Conservation (phyloP, 169 alveolate species). For the Condylostoma magnum region DNA sequence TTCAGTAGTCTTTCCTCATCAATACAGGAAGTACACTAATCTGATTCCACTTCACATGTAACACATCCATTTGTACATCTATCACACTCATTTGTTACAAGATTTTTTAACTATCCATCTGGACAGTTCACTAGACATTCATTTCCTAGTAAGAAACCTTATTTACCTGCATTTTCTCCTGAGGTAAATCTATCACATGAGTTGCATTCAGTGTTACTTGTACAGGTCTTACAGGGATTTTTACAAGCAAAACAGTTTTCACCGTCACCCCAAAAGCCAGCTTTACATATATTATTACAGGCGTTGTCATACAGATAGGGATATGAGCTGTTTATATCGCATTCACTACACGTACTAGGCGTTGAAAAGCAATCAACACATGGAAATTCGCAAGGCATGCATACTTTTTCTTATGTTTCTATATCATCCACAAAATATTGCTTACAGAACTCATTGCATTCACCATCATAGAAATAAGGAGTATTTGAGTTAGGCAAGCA, state of each 20-base stretch:
- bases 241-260: slow-evolving; percentile 1
- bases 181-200: slow-evolving; percentile 10
- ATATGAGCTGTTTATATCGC: neutral
- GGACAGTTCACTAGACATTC: too few relatives aligned
- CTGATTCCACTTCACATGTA: too few relatives aligned
- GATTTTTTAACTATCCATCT: too few relatives aligned
- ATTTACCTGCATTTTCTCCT: neutral
- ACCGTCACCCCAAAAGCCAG: neutral
- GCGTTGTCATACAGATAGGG: neutral
- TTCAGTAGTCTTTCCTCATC: too few relatives aligned
- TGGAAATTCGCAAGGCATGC: neutral
- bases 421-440: neutral
- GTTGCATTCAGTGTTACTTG: neutral
- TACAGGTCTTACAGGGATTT: slow-evolving; percentile 26
- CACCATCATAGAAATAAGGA: slow-evolving; percentile 8
- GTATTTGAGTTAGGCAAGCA: neutral
- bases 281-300: neutral
- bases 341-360: neutral
- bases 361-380: neutral
- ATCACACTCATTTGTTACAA: too few relatives aligned
- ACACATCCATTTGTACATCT: too few relatives aligned
- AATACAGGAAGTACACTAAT: too few relatives aligned
- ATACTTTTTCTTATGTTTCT: slow-evolving; percentile 16
- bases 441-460: slow-evolving; percentile 6
- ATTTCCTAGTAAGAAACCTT: neutral